Percentiles rank a stretch among this genome's conserved stretches.
phyloP scores from a whole-genome alignment of 257 asterid species.

The Parsonsia alboflavescens region DNA sequence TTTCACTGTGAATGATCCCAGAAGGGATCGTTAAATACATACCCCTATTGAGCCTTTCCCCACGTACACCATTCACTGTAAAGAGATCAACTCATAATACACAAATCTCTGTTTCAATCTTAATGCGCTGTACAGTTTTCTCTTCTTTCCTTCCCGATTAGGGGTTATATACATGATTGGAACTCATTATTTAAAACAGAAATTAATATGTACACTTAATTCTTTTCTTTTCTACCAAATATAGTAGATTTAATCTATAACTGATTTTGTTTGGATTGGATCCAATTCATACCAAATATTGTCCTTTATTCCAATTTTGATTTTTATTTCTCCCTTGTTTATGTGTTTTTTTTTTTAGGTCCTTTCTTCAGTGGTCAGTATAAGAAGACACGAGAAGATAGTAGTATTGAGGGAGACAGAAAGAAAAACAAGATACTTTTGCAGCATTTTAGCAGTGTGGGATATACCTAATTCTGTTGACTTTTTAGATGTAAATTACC shows the following conservation, averaged over 20 bases:
- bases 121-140: neutral
- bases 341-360: too few species aligned
- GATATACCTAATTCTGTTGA: neutral
- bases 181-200: too few species aligned
- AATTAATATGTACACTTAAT: neutral
- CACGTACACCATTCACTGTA: neutral
- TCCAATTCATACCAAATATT: too few species aligned
- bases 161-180: too few species aligned
- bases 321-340: too few species aligned
- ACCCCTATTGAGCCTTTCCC: neutral
- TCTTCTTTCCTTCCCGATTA: too few species aligned
- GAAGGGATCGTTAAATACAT: neutral
- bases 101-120: slow-evolving; percentile 5
- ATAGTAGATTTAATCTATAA: too few species aligned
- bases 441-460: neutral
- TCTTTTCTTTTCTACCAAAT: neutral
- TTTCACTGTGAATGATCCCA: slow-evolving; percentile 38
- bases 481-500: neutral
- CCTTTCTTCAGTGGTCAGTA: too few species aligned
- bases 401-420: neutral
- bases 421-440: too few species aligned
- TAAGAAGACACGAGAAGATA: too few species aligned
- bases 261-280: too few species aligned
- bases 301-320: too few species aligned
- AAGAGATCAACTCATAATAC: neutral